Conservation (phyloP, 2,329 filamentous ascomycete genomes). For the Fusarium chuoi region DNA sequence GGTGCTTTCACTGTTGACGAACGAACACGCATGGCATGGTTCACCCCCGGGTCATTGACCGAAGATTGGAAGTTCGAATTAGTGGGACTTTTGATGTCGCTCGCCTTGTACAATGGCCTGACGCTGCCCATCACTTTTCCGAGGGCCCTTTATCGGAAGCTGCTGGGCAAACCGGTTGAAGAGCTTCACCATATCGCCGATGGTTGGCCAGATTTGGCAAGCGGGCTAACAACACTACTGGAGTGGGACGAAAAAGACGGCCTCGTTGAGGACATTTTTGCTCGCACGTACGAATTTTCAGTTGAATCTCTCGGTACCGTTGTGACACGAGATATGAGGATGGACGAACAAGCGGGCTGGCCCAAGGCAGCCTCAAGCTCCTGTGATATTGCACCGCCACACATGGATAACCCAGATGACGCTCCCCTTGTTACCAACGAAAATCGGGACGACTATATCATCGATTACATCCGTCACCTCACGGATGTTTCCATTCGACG, state of each 20-base stretch:
- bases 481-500: conserved; percentile 79
- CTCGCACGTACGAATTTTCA: conserved; percentile 88
- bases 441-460: conserved; percentile 82
- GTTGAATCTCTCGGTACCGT: conserved; percentile 67
- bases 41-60: conserved; percentile 82
- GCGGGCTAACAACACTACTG: conserved; percentile 76
- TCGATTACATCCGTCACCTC: conserved; percentile 86
- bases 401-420: conserved; percentile 56
- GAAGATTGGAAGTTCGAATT: conserved; percentile 92
- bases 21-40: conserved; percentile 85
- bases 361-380: conserved; percentile 59
- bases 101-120: conserved; percentile 93
- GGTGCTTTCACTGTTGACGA: conserved; percentile 84
- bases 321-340: conserved; percentile 66
- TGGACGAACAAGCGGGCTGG: conserved; percentile 55
- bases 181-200: conserved; percentile 82
- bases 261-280: conserved; percentile 82
- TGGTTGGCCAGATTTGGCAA: conserved; percentile 86
- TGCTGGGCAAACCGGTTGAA: conserved; percentile 75
- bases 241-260: conserved; percentile 81
- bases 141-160: conserved; percentile 81
- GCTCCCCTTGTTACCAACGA: conserved; percentile 80
- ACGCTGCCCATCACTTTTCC: conserved; percentile 93
- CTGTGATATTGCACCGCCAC: conserved; percentile 37
- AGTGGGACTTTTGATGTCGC: conserved; percentile 84